phyloP scores from a whole-genome alignment of 352 stramenopile species.

The Aphanomyces euteiches region DNA sequence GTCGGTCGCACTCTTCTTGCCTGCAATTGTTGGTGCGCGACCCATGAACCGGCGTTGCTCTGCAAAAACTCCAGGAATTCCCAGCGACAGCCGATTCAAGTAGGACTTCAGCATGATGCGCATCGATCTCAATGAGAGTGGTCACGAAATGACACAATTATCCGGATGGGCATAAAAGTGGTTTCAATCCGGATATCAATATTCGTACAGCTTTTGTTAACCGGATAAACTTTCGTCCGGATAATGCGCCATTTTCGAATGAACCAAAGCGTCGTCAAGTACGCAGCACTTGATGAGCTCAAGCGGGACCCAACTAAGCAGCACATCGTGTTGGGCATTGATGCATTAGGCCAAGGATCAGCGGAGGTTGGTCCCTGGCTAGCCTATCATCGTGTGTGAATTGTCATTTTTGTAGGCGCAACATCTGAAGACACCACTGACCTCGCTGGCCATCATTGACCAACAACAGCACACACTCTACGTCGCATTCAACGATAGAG shows the following conservation, averaged over 20 bases:
- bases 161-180: too few species aligned
- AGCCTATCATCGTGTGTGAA: not conserved
- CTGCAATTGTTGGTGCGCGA: slow-evolving; percentile 73
- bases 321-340: slow-evolving; percentile 31
- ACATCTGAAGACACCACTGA: slow-evolving; percentile 57
- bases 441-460: slow-evolving; percentile 15
- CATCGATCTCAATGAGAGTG: too few species aligned
- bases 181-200: too few species aligned
- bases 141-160: too few species aligned
- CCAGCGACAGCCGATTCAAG: not conserved
- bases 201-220: too few species aligned
- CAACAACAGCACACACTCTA: slow-evolving; percentile 18
- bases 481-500: slow-evolving; percentile 14
- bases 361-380: slow-evolving; percentile 37
- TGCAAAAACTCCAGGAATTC: not conserved
- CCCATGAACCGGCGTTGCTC: slow-evolving; percentile 53
- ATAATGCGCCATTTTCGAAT: too few species aligned
- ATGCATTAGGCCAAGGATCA: slow-evolving; percentile 47
- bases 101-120: not conserved
- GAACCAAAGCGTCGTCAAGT: too few species aligned
- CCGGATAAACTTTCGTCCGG: too few species aligned
- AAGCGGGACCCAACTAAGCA: not conserved
- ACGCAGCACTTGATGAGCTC: not conserved
- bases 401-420: slow-evolving; percentile 44
- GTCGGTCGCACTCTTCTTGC: slow-evolving; percentile 75